Base-by-base conservation (phyloP, 352 stramenopile species). In the Pythium apleroticum region DNA sequence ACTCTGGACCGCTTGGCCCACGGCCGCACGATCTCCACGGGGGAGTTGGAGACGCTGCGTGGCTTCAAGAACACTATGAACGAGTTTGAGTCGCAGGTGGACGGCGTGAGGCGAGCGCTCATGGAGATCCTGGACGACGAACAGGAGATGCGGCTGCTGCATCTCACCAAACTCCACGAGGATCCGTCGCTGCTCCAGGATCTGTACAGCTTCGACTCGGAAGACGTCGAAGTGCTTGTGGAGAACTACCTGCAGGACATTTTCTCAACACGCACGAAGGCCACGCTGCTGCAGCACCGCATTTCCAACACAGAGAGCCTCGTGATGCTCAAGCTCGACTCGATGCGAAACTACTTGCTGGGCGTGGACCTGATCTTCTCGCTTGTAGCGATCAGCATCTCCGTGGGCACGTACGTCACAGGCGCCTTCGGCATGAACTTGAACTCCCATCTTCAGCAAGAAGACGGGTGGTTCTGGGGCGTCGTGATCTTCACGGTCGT, bases 211-310 rank as follows among this genome's bases (percentile, higher is more conserved):
- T 87, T 88, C 19, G 81, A 91, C 61, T 87, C 80, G 9, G 81
- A 91, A 67, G 80, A 89, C 66, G 81, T 80, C 22, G 81, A 91
- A 75, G 78, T 85, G 20, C 30, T 91, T 33, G 81, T 91, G 57
- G 80, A 91, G 57, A 89, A 84, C 49, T 91, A 91, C 39, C 65
- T 91, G 12, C 80, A 89, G 71, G 82, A 93, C 45, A 93, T 93
- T 35, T 88, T 89, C 56, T 89, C 84, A 15, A 93, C 80, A 3
- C 78, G 80, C 17, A 90, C 84, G 1, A 88, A 90, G 64, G 81
- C 77, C 4, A 73, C 65, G 20, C 48, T 93, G 46, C 77, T 92
- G 69, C 80, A 88, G 57, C 75, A 87, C 56, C 80, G 84, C 39
- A 92, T 92, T 52, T 75, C 82, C 22, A 92, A 90, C 52, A 90